phyloP scores from a whole-genome alignment of 345 rosid genomes.

The Mercurialis annua region DNA sequence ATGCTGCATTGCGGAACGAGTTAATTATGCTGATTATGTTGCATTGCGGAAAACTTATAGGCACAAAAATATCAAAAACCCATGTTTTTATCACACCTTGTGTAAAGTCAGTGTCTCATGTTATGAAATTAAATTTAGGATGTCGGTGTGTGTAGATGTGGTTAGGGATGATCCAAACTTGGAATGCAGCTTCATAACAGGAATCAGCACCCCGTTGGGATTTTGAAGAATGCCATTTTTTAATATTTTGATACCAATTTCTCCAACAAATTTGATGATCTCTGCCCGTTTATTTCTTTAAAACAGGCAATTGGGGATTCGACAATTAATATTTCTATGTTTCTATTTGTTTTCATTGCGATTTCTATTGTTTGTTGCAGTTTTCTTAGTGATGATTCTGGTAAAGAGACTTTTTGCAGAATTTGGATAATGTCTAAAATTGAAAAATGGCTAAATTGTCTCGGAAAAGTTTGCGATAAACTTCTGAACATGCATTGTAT shows the following conservation, averaged over 20 bases:
- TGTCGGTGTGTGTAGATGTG: conserved; percentile 57
- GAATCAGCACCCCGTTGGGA: conserved; percentile 79
- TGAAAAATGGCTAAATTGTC: conserved; percentile 59
- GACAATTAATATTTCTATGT: background rate
- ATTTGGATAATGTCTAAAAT: conserved; percentile 92
- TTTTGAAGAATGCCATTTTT: conserved; percentile 76
- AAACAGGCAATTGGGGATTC: conserved; percentile 50
- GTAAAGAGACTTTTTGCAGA: conserved; percentile 41
- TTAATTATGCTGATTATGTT: no score
- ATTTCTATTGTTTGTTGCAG: background rate
- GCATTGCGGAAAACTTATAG: no score
- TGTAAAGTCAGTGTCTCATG: no score
- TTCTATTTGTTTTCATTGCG: background rate
- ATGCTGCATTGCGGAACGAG: no score
- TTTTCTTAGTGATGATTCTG: conserved; percentile 12
- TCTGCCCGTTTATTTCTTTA: conserved; percentile 77
- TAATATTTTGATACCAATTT: conserved; percentile 80
- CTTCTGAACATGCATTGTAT: background rate
- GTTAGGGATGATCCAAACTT: conserved; percentile 91
- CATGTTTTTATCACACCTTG: no score
- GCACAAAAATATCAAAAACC: no score
- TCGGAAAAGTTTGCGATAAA: no score
- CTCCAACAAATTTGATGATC: conserved; percentile 61
- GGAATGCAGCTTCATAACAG: conserved; percentile 86
- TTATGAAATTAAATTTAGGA: background rate